Percentiles rank a stretch among this genome's conserved stretches.
phyloP scores from a whole-genome alignment of 202 grass and related monocot genomes.

The Digitaria exilis region DNA sequence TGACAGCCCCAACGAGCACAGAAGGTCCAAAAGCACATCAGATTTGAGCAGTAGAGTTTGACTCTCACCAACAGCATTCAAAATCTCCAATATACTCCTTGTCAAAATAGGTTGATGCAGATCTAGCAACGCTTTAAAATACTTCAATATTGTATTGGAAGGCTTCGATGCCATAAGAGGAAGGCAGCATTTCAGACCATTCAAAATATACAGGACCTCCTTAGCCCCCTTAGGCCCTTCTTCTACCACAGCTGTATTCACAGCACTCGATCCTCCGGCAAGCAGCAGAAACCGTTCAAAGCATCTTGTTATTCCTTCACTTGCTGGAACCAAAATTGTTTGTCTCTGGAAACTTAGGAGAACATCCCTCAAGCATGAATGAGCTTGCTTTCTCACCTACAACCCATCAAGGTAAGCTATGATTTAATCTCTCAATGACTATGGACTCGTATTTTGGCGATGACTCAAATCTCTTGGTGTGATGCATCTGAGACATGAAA shows the following conservation, averaged over 20 bases:
- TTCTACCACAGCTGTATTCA: constrained; percentile 45
- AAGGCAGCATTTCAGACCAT: constrained; percentile 76
- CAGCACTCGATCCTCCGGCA: constrained; percentile 72
- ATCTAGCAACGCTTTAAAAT: constrained; percentile 71
- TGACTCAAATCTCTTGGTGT: not conserved
- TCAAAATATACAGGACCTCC: constrained; percentile 70
- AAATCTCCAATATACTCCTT: constrained; percentile 73
- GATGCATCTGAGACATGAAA: not conserved
- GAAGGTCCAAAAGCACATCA: constrained; percentile 70
- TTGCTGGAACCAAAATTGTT: constrained; percentile 60
- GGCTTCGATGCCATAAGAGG: constrained; percentile 76
- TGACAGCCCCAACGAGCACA: constrained; percentile 68
- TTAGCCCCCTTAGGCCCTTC: constrained; percentile 76
- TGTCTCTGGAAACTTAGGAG: constrained; percentile 73
- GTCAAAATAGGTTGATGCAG: constrained; percentile 69
- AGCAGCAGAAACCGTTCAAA: constrained; percentile 85
- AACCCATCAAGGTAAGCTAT: constrained; percentile 29
- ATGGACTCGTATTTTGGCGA: not conserved
- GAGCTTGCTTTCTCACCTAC: constrained; percentile 79
- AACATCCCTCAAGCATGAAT: constrained; percentile 62
- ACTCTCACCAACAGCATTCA: constrained; percentile 64
- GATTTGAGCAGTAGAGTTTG: constrained; percentile 62
- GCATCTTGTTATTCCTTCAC: constrained; percentile 57
- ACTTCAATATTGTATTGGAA: constrained; percentile 71
- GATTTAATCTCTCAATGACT: not conserved